Conservation (phyloP, 306 rosid genomes). For the Vigna trinervia region DNA sequence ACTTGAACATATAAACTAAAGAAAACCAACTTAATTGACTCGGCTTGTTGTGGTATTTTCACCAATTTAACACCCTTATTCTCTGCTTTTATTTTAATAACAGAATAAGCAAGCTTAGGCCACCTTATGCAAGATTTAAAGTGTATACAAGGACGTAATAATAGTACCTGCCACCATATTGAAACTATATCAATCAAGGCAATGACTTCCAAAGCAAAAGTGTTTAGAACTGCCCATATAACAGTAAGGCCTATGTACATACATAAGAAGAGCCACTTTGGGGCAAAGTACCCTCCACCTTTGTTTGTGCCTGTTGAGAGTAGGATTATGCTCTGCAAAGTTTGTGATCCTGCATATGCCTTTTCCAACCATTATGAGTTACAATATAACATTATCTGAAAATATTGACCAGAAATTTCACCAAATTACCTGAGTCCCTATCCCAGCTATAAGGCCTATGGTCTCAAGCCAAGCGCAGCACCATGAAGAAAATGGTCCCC, state of each 20-base stretch:
- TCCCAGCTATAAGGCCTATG: conserved; percentile 84
- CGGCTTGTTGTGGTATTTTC: not conserved
- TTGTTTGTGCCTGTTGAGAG: conserved; percentile 76
- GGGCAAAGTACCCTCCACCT: conserved; percentile 86
- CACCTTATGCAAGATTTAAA: conserved; percentile 3
- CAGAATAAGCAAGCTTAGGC: conserved; percentile 24
- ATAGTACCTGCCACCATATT: conserved; percentile 92
- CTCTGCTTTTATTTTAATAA: not conserved
- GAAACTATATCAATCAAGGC: conserved; percentile 80
- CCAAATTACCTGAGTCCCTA: conserved; percentile 79
- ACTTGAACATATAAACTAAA: not conserved
- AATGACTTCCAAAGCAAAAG: conserved; percentile 79
- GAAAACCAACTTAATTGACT: not conserved
- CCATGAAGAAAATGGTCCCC: conserved; percentile 98
- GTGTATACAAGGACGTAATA: conserved; percentile 23
- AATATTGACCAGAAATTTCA: conserved; percentile 6
- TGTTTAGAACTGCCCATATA: conserved; percentile 86
- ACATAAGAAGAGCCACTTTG: conserved; percentile 83
- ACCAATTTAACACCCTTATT: not conserved
- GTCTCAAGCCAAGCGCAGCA: conserved; percentile 95
- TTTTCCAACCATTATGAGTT: conserved; percentile 51
- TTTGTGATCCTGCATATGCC: conserved; percentile 94
- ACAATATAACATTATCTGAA: conserved; percentile 28
- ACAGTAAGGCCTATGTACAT: conserved; percentile 83
- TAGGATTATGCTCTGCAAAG: conserved; percentile 76